Percentiles rank a stretch among this genome's conserved stretches.
Evolutionary conservation across 768 basidiomycete genomes (phyloP).

Genomic region (Russula sp.): DNA sequence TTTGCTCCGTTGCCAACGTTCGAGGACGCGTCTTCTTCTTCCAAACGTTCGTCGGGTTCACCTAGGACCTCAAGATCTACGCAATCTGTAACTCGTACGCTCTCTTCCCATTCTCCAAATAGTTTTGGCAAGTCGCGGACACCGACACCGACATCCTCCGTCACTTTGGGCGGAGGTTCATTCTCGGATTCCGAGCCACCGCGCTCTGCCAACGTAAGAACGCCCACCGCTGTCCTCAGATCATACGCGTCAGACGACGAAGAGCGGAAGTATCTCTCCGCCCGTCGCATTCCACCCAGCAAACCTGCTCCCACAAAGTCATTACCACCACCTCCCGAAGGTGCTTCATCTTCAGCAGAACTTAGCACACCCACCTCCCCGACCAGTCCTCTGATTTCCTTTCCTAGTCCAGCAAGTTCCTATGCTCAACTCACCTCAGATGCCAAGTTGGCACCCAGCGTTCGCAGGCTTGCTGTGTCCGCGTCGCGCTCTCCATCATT

Average conservation of each 20-base stretch:
- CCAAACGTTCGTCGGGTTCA: constrained; percentile 16
- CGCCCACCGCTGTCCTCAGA: constrained; percentile 8
- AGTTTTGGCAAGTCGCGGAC: constrained; percentile 16
- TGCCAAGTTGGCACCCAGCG: background rate
- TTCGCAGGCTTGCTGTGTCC: constrained; percentile 18
- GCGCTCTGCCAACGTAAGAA: background rate
- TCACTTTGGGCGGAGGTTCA: constrained; percentile 13
- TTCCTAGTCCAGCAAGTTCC: constrained; percentile 8
- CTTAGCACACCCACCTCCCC: constrained; percentile 4
- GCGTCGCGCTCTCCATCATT: constrained; percentile 11
- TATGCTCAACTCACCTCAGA: constrained; percentile 2
- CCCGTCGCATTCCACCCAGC: constrained; percentile 17
- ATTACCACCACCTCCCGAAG: constrained; percentile 17
- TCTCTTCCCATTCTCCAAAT: constrained; percentile 5
- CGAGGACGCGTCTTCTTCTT: constrained; percentile 15
- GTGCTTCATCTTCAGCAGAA: background rate
- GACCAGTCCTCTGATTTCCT: constrained; percentile 1
- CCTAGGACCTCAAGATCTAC: constrained; percentile 13
- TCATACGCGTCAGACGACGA: constrained; percentile 21
- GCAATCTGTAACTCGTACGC: constrained; percentile 6
- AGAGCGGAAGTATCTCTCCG: constrained; percentile 13
- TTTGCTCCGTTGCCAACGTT: constrained; percentile 5
- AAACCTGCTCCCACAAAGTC: constrained; percentile 21
- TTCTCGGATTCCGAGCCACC: constrained; percentile 21
- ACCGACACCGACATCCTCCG: constrained; percentile 15